Evolutionary conservation across 768 basidiomycete genomes (phyloP).

Genomic region (Atractiella rhizophila): DNA sequence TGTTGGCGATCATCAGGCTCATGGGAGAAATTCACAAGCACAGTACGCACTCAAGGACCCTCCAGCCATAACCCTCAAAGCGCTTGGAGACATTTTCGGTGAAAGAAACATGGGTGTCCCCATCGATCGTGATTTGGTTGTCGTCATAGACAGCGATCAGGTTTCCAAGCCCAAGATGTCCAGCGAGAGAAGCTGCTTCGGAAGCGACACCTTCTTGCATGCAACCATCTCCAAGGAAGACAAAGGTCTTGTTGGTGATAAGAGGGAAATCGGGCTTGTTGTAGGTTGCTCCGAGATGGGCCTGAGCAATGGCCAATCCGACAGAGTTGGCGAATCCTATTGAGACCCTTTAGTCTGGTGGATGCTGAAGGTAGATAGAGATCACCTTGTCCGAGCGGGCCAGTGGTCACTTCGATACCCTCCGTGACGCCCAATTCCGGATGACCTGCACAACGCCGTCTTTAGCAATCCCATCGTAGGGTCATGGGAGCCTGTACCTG

Average conservation of each 20-base stretch:
- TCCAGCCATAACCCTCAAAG: constrained; percentile 80
- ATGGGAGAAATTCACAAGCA: constrained; percentile 31
- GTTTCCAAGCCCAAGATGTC: constrained; percentile 79
- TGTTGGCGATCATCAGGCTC: background rate
- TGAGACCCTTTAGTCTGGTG: background rate
- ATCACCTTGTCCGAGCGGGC: constrained; percentile 58
- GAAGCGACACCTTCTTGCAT: constrained; percentile 89
- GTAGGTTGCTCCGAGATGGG: constrained; percentile 65
- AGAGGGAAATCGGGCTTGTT: constrained; percentile 56
- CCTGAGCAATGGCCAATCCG: constrained; percentile 77
- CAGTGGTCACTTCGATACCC: constrained; percentile 59
- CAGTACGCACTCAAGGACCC: constrained; percentile 54
- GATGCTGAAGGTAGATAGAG: no score
- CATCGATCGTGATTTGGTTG: constrained; percentile 94
- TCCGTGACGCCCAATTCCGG: constrained; percentile 52
- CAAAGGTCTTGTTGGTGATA: constrained; percentile 29
- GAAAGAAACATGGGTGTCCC: constrained; percentile 71
- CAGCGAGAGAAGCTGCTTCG: constrained; percentile 76
- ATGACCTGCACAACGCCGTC: no score
- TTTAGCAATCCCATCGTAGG: no score
- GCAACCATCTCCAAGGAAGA: constrained; percentile 84
- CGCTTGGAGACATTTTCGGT: constrained; percentile 77
- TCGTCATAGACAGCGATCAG: constrained; percentile 85
- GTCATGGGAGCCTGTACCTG: no score
- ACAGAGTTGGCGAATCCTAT: constrained; percentile 69